A percentile compares a stretch with the other conserved stretches of the same genome.
These are phyloP conservation scores for Neobulgaria alba DNA, from an alignment of 2,329 filamentous ascomycete species.

Conservation along the genomic window DNA sequence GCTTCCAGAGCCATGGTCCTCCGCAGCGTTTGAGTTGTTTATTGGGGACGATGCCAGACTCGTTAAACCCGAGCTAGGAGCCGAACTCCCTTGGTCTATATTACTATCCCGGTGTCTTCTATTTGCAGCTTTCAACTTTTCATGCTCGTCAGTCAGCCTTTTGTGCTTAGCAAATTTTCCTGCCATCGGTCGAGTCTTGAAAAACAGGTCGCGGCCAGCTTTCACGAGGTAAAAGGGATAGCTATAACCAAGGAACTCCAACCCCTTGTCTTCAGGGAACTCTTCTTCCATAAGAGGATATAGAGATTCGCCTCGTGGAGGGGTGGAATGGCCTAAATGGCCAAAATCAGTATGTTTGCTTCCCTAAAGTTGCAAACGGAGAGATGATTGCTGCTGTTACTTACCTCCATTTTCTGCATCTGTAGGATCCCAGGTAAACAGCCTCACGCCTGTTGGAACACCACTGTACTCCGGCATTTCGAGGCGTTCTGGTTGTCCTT, in stretches of 20 bases:
- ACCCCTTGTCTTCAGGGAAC: slow-evolving; percentile 3
- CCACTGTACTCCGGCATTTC: background rate
- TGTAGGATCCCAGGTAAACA: background rate
- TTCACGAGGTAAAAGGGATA: slow-evolving; percentile 14
- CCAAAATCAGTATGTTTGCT: background rate
- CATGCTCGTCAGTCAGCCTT: background rate
- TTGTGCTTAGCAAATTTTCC: slow-evolving; percentile 10
- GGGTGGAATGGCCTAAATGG: background rate
- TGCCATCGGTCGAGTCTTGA: background rate
- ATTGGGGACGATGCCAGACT: background rate
- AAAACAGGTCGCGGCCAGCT: slow-evolving; percentile 13
- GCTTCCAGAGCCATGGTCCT: background rate
- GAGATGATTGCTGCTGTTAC: background rate
- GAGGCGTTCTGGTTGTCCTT: too few species aligned
- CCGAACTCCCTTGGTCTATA: too few species aligned
- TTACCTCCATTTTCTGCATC: background rate
- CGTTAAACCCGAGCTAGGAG: background rate
- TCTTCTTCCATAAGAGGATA: slow-evolving; percentile 6
- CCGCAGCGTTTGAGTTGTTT: background rate
- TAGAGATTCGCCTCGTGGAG: background rate
- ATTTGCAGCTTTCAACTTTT: background rate
- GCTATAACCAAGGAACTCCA: slow-evolving; percentile 11
- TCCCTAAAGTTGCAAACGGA: background rate
- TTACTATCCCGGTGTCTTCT: background rate
- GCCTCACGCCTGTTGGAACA: background rate